Evolutionary conservation across 2,329 filamentous ascomycete genomes (phyloP).

Genomic region (Tolypocladium ophioglossoides): DNA sequence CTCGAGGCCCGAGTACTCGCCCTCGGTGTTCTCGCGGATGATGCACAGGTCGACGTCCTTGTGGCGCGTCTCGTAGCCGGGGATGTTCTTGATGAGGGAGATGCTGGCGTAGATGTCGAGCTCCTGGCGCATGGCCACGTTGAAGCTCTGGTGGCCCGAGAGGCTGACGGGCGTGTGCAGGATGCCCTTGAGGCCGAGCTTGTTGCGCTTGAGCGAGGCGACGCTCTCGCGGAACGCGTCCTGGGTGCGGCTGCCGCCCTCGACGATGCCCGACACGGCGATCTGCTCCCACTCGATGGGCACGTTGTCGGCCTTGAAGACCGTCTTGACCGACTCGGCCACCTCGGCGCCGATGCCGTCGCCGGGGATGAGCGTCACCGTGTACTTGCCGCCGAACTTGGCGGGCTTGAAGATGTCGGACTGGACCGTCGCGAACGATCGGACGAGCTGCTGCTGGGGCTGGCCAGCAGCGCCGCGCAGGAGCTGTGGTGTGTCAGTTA

Average conservation of each 20-base stretch:
- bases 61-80: conserved; percentile 95
- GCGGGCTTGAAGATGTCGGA: conserved; percentile 98
- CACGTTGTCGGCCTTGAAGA: conserved; percentile 99
- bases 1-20: conserved; percentile 97
- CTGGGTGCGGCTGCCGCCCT: conserved; percentile 72
- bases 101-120: conserved; percentile 99
- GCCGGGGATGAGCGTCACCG: conserved; percentile 94
- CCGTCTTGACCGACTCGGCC: conserved; percentile 94
- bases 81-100: conserved; percentile 98
- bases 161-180: conserved; percentile 94
- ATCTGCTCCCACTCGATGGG: conserved; percentile 99
- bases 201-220: conserved; percentile 93
- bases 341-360: conserved; percentile 98
- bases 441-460: conserved; percentile 34
- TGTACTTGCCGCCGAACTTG: conserved; percentile 99
- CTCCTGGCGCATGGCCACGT: conserved; percentile 97
- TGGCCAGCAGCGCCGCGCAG: conserved; percentile 37
- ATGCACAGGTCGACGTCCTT: conserved; percentile 97
- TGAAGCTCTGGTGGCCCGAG: conserved; percentile 98
- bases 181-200: conserved; percentile 97
- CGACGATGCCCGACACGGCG: conserved; percentile 84
- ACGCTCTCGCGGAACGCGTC: conserved; percentile 94
- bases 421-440: conserved; percentile 69
- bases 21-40: conserved; percentile 99
- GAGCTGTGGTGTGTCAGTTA: conserved; percentile 27